Evolutionary conservation across 2,329 filamentous ascomycete species (phyloP).

Genomic region (Trichoderma citrinoviride): DNA sequence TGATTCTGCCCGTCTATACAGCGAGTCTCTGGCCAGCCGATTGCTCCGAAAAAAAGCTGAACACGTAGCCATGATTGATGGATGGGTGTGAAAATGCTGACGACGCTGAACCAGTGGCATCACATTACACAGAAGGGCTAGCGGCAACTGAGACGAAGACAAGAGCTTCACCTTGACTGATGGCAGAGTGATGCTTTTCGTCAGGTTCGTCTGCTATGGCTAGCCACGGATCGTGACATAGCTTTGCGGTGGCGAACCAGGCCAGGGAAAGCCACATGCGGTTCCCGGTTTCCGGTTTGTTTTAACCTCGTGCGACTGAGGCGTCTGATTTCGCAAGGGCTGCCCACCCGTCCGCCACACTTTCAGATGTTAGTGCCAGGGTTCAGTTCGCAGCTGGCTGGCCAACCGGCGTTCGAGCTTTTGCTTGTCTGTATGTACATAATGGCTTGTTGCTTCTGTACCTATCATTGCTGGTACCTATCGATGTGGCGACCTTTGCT

Average conservation of each 20-base stretch:
- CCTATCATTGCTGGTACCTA: background rate
- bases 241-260: slow-evolving; percentile 12
- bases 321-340: slow-evolving; percentile 6
- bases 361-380: slow-evolving; percentile 14
- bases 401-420: background rate
- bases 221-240: slow-evolving; percentile 14
- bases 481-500: slow-evolving; percentile 3
- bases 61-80: background rate
- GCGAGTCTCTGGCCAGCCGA: background rate
- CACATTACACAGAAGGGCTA: slow-evolving; percentile 3
- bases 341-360: slow-evolving; percentile 13
- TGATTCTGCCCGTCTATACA: background rate
- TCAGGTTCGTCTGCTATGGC: background rate
- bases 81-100: slow-evolving; percentile 20
- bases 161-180: background rate
- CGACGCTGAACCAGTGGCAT: slow-evolving; percentile 13
- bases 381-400: slow-evolving; percentile 12
- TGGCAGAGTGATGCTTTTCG: slow-evolving; percentile 11
- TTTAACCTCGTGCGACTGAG: slow-evolving; percentile 17
- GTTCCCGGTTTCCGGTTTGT: slow-evolving; percentile 17
- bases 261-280: slow-evolving; percentile 6
- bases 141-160: slow-evolving; percentile 6
- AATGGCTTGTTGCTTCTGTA: background rate
- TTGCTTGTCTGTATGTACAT: background rate
- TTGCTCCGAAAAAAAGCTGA: background rate